Conservation (phyloP, 1,139 yeast species). For the Scheffersomyces lignicola region DNA sequence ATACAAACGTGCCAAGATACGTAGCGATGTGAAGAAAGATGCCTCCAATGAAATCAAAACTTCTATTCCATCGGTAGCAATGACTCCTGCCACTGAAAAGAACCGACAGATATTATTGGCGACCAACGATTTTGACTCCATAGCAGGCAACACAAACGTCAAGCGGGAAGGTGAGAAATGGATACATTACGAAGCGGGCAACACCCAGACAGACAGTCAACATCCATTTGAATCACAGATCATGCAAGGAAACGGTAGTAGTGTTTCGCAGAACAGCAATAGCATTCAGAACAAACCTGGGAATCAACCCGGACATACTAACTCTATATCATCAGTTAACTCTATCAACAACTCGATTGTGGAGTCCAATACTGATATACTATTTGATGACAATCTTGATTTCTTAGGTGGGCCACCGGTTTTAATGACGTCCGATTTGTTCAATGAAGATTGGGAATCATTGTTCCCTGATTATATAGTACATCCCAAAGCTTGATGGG, state of each 20-base stretch:
- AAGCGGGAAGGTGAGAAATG: too few species aligned
- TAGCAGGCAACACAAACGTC: too few species aligned
- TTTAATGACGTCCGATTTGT: conserved; percentile 52
- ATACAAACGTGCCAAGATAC: conserved; percentile 1
- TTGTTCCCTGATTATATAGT: conserved; percentile 44
- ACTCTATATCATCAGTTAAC: conserved; percentile 8
- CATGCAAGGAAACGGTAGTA: conserved; percentile 1
- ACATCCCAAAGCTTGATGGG: conserved; percentile 17
- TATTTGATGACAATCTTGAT: conserved; percentile 31
- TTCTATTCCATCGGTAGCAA: neutral
- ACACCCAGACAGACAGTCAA: neutral
- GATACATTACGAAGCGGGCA: too few species aligned
- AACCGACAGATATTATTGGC: conserved; percentile 1
- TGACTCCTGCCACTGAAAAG: neutral
- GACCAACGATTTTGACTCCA: neutral
- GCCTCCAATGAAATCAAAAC: conserved; percentile 1
- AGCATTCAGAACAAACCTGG: neutral
- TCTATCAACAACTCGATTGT: conserved; percentile 14
- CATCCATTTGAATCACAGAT: neutral
- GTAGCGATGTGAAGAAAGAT: conserved; percentile 4
- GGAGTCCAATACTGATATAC: conserved; percentile 20
- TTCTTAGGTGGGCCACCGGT: conserved; percentile 56
- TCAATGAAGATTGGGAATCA: conserved; percentile 52
- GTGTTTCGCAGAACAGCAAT: conserved; percentile 1
- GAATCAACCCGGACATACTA: conserved; percentile 2